Base-by-base conservation (phyloP, 2,329 filamentous ascomycete genomes). In the Botrytis galanthina region DNA sequence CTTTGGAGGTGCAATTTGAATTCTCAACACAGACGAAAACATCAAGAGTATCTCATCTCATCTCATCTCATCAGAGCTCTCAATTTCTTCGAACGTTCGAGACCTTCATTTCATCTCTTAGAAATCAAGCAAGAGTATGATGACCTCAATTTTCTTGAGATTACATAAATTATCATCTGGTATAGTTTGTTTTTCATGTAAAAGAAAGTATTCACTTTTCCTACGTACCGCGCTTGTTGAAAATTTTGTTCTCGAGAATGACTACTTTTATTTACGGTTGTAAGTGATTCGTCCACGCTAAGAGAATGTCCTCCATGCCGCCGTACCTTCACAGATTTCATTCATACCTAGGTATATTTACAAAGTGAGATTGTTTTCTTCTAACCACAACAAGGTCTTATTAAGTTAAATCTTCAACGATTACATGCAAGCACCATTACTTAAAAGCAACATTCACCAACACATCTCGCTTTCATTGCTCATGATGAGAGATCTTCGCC, bases 121-220 rank as follows among this genome's bases (percentile, higher is more conserved):
- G 3, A 16, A 14, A 7, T 14, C 5, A 14, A 54, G 4, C 26
- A 10, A 9, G 12, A 9, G 7, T n/a, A 0, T n/a, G 1, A 16
- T 7, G 12, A 9, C 8, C 7, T 62, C 22, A 42, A 10, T 7
- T 16, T 42, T 9, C 6, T 1, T 9, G 14, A 14, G 16, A 0
- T 18, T 16, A 10, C n/a, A 5, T 2, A 12, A 42, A n/a, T 10
- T 61, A 42, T n/a, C 35, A n/a, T 62, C 37, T 14, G 22, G 26
- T 22, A 63, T 9, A 44, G 9, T 62, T 14, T 29, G 16, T 16
- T 44, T 42, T 42, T 3, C n/a, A 29, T n/a, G 8, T 44, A n/a
- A 12, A 29, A 4, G 26, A 32, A 46, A 64, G 20, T 4, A 64
- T 46, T 64, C 39, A 64, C 61, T 46, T 46, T 64, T 18, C 4